Evolutionary conservation across 2,329 filamentous ascomycete species (phyloP), one percentile per base, ranked within the genome.

Genomic region (Didymella glomerata): DNA sequence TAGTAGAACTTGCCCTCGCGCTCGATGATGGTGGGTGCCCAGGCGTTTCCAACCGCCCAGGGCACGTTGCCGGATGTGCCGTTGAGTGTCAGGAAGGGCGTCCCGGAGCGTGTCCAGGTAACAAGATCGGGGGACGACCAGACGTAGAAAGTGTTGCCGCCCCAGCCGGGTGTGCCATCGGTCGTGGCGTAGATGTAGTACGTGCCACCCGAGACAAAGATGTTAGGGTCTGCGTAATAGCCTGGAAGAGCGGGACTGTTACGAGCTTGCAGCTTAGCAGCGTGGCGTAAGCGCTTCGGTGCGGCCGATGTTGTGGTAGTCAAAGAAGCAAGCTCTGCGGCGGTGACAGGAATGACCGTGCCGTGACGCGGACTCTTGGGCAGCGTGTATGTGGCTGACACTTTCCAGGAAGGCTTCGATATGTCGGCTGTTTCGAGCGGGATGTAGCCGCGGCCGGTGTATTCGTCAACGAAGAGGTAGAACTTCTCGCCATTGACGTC

Each of bases 391-490:
- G 72, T 76, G 6, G 64, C 62, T 0, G 83, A 80, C 0, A 85
- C 76, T 36, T 74, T 79, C 84, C 84, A 85, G 7, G 68, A 57
- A 0, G 83, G 83, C 13, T 79, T 81, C 11, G 79, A 74, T 44
- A 85, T 80, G 47, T 85, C 78, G 0, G 67, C 62, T 0, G 84
- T 84, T 71, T 84, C 81, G 0, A 86, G 76, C 0, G 84, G 83
- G 11, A 86, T 81, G 63, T 85, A 86, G 0, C 83, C 83, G 3
- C 83, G 78, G 3, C 77, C 79, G 2, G 68, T 74, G 54, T 84
- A 85, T 62, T 86, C 84, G 45, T 86, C 83, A 0, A 85, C 81
- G 45, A 85, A 85, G 0, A 86, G 79, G 62, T 84, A 85, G 63
- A 79, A 85, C 67, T 84, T 85, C 16, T 84, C 76, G 9, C 83